phyloP scores from a whole-genome alignment of 1,284 basidiomycete genomes.

The Hymenochaete sp. region DNA sequence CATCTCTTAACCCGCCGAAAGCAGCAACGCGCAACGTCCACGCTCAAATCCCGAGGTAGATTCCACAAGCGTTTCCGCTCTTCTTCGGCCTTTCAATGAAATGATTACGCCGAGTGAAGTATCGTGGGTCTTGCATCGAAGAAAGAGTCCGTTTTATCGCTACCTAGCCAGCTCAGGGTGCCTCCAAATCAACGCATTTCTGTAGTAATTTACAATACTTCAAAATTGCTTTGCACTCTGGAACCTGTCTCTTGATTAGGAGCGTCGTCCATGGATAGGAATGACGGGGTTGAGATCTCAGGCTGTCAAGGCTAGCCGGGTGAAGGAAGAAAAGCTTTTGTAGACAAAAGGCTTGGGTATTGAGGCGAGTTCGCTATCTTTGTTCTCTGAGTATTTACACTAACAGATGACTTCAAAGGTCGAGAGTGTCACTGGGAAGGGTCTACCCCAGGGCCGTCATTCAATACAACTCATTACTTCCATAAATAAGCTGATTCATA shows the following conservation, averaged over 20 bases:
- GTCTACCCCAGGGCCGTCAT: slow-evolving; percentile 50
- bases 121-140: too few species aligned
- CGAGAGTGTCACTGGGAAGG: slow-evolving; percentile 42
- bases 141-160: slow-evolving; percentile 41
- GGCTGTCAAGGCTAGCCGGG: slow-evolving; percentile 39
- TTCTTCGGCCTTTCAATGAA: too few species aligned
- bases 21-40: too few species aligned
- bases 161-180: slow-evolving; percentile 50
- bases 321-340: slow-evolving; percentile 29
- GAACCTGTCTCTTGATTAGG: slow-evolving; percentile 46
- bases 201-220: slow-evolving; percentile 40
- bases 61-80: too few species aligned
- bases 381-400: too few species aligned
- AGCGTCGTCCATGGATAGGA: slow-evolving; percentile 59
- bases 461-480: slow-evolving; percentile 59
- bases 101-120: too few species aligned
- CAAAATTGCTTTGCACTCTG: slow-evolving; percentile 42
- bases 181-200: slow-evolving; percentile 53
- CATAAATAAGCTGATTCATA: slow-evolving; percentile 47
- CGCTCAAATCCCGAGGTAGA: too few species aligned
- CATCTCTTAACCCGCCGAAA: too few species aligned
- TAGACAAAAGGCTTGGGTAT: slow-evolving; percentile 42
- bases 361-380: slow-evolving; percentile 35
- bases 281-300: slow-evolving; percentile 57
- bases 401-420: too few species aligned